Evolutionary conservation across 352 stramenopile genomes (phyloP).

Genomic region (Phytophthora tentaculata): DNA sequence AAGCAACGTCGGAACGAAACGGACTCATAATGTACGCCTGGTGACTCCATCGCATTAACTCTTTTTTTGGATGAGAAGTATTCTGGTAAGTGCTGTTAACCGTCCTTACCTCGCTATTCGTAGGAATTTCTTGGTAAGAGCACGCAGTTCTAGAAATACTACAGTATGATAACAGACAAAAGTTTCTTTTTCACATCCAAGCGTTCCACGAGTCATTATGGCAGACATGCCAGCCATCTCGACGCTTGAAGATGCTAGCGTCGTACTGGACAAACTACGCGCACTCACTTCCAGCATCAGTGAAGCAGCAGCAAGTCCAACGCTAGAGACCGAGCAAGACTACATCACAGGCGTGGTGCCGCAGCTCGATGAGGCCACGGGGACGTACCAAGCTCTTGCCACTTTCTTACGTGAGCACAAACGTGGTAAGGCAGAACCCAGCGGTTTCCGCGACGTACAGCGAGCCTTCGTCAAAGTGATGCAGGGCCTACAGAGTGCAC

Average conservation of each 20-base stretch:
- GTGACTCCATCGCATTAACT: too few species aligned
- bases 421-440: constrained; percentile 51
- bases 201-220: constrained; percentile 12
- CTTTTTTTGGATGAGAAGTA: constrained; percentile 8
- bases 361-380: constrained; percentile 60
- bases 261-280: constrained; percentile 41
- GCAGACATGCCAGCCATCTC: constrained; percentile 33
- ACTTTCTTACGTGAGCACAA: constrained; percentile 70
- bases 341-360: constrained; percentile 54
- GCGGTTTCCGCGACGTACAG: constrained; percentile 59
- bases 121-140: not conserved
- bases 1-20: constrained; percentile 17
- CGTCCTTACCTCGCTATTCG: not conserved
- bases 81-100: constrained; percentile 7
- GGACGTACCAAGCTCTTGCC: constrained; percentile 68
- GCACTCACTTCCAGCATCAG: constrained; percentile 48
- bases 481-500: constrained; percentile 72
- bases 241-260: constrained; percentile 53
- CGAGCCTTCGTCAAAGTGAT: constrained; percentile 68
- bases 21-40: too few species aligned
- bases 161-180: not conserved
- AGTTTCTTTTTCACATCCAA: not conserved
- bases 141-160: not conserved
- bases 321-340: constrained; percentile 60
- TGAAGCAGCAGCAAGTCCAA: constrained; percentile 38